Percentiles rank a stretch among this genome's conserved stretches.
These are phyloP conservation scores for Xerophyta viscosa DNA, from an alignment of 106 monocot species.

Conservation along the genomic window DNA sequence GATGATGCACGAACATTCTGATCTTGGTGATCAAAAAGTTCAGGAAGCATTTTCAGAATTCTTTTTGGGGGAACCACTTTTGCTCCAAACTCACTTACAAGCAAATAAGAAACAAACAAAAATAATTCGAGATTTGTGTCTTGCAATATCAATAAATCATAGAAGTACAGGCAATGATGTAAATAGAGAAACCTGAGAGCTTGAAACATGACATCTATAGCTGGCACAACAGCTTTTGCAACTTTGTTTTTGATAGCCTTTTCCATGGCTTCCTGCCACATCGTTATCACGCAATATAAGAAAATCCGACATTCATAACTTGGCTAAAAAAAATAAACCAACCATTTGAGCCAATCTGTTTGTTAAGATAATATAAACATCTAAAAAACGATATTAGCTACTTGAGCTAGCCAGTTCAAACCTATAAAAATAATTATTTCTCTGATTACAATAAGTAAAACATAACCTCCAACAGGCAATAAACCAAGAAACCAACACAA, in stretches of 20 bases:
- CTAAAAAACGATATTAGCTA: too few species aligned
- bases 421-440: too few species aligned
- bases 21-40: slow-evolving; percentile 98
- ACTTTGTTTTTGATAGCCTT: slow-evolving; percentile 99
- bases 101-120: neutral
- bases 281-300: neutral
- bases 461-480: too few species aligned
- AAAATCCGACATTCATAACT: neutral
- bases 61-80: slow-evolving; percentile 93
- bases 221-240: slow-evolving; percentile 98
- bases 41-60: slow-evolving; percentile 97
- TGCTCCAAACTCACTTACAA: slow-evolving; percentile 86
- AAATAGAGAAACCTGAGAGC: slow-evolving; percentile 63
- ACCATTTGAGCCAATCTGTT: neutral
- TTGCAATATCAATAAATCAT: neutral
- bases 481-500: too few species aligned
- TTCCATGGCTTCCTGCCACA: slow-evolving; percentile 85
- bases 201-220: slow-evolving; percentile 99
- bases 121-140: neutral
- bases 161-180: neutral
- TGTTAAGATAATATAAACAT: too few species aligned
- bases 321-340: neutral
- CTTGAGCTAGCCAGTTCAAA: too few species aligned
- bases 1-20: slow-evolving; percentile 95
- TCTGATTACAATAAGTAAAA: too few species aligned